phyloP scores from a whole-genome alignment of 805 yeast species.

The Wickerhamiella slavikovae region DNA sequence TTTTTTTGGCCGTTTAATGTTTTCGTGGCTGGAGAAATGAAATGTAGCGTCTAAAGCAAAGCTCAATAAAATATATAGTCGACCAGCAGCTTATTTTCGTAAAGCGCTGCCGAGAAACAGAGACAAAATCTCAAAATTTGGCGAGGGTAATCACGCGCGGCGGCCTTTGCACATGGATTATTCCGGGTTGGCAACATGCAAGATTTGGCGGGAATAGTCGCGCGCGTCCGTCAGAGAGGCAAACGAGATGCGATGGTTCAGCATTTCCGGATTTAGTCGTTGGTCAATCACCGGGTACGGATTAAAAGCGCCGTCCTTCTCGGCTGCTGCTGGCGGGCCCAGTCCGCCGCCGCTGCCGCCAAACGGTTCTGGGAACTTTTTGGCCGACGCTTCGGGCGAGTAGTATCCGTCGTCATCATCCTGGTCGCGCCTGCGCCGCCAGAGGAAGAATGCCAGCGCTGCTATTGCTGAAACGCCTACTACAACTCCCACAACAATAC shows the following conservation, averaged over 20 bases:
- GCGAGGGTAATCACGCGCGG: neutral
- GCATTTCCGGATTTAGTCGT: constrained; percentile 50
- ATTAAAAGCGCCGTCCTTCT: constrained; percentile 5
- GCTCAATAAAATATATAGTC: too few relatives aligned
- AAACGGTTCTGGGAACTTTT: constrained; percentile 16
- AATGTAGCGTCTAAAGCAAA: too few relatives aligned
- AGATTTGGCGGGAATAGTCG: constrained; percentile 58
- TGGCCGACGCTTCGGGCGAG: constrained; percentile 14
- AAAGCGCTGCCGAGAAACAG: neutral
- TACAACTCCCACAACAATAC: constrained; percentile 35
- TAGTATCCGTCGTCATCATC: constrained; percentile 22
- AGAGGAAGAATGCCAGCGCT: constrained; percentile 21
- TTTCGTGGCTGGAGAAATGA: too few relatives aligned
- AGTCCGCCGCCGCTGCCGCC: constrained; percentile 7
- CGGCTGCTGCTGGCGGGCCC: too few relatives aligned
- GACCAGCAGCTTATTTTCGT: too few relatives aligned
- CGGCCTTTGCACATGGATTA: too few relatives aligned
- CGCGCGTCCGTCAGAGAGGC: constrained; percentile 77
- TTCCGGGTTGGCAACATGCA: constrained; percentile 82
- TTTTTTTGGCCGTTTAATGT: too few relatives aligned
- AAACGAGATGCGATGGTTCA: constrained; percentile 54
- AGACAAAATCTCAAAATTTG: neutral
- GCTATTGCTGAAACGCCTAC: constrained; percentile 25
- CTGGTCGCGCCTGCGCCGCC: constrained; percentile 21
- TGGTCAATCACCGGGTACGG: constrained; percentile 30